Conservation (phyloP, 129 eudicot genomes). For the Sambucus nigra region DNA sequence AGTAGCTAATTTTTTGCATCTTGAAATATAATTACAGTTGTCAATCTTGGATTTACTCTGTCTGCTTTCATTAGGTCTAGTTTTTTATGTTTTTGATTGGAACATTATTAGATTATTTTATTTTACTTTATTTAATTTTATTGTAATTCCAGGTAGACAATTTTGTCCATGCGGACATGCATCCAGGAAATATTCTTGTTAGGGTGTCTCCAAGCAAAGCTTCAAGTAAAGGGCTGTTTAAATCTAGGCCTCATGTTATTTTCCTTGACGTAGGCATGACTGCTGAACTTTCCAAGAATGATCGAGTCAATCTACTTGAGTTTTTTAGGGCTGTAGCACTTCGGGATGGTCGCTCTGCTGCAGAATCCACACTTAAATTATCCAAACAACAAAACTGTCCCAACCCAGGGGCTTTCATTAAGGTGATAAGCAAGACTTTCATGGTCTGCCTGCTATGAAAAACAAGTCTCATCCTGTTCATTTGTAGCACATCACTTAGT, state of each 20-base stretch:
- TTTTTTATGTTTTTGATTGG: no score
- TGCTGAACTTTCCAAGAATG: slow-evolving; percentile 82
- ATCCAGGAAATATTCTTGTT: slow-evolving; percentile 97
- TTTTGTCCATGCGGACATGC: slow-evolving; percentile 97
- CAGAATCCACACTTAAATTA: slow-evolving; percentile 60
- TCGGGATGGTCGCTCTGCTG: slow-evolving; percentile 83
- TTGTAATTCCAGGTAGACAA: slow-evolving; percentile 73
- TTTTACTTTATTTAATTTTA: background rate
- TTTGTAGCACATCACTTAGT: no score
- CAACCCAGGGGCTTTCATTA: slow-evolving; percentile 60
- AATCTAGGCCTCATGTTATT: slow-evolving; percentile 76
- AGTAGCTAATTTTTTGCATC: background rate
- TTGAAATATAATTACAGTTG: no score
- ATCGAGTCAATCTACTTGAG: slow-evolving; percentile 63
- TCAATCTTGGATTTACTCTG: background rate
- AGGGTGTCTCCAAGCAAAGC: slow-evolving; percentile 34
- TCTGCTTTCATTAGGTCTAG: background rate
- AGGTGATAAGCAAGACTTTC: slow-evolving; percentile 46
- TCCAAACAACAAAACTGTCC: slow-evolving; percentile 83
- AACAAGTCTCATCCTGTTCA: no score
- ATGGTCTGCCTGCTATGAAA: no score
- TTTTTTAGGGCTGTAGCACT: slow-evolving; percentile 89
- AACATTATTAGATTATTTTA: background rate
- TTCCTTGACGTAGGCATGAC: slow-evolving; percentile 97
- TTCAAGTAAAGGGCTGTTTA: slow-evolving; percentile 44